Evolutionary conservation across 257 asterid genomes (phyloP).

Genomic region (Plectranthus barbatus): DNA sequence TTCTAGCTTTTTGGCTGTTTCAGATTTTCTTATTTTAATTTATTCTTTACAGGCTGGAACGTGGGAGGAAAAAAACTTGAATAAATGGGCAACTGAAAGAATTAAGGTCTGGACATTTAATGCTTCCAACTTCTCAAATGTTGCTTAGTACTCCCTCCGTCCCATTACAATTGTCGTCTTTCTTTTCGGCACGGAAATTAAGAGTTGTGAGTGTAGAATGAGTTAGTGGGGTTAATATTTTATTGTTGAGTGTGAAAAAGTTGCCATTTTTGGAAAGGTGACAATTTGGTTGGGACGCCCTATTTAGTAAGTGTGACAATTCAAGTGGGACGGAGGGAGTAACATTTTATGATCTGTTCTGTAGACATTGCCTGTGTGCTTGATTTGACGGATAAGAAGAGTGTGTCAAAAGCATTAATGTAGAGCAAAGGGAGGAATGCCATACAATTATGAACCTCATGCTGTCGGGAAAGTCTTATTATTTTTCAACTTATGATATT

Average conservation of each 20-base stretch:
- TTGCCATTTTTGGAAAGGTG: too few species aligned
- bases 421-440: background rate
- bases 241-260: too few species aligned
- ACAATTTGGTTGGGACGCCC: too few species aligned
- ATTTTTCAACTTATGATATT: background rate
- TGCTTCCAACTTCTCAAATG: background rate
- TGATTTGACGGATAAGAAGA: background rate
- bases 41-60: conserved; percentile 44
- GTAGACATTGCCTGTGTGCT: background rate
- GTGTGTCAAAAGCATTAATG: background rate
- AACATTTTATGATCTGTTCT: background rate
- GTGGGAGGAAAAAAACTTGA: conserved; percentile 50
- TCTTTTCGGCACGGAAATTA: too few species aligned
- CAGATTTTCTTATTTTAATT: background rate
- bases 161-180: too few species aligned
- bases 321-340: too few species aligned
- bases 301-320: background rate
- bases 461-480: too few species aligned
- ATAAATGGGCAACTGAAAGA: conserved; percentile 45
- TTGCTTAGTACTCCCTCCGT: too few species aligned
- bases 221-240: too few species aligned
- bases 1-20: too few species aligned
- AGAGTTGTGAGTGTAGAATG: too few species aligned
- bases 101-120: conserved; percentile 29
- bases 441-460: background rate